Evolutionary conservation across 805 yeast species (phyloP).

Genomic region (Pichia scutulata): DNA sequence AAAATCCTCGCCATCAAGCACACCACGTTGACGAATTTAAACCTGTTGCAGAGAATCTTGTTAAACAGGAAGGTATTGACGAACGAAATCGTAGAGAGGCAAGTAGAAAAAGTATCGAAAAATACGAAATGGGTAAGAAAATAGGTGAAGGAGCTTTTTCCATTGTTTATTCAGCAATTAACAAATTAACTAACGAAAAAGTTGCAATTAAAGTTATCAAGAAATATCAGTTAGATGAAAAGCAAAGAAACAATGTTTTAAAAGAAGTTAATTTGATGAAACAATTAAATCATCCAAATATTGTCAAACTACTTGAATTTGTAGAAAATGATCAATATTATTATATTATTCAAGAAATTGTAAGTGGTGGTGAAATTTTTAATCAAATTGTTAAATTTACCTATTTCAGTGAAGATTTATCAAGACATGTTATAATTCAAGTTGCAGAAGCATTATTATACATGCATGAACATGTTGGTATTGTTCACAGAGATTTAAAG

Average conservation of each 20-base stretch:
- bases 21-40: slow-evolving; percentile 22
- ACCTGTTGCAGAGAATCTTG: slow-evolving; percentile 27
- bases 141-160: slow-evolving; percentile 61
- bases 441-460: slow-evolving; percentile 63
- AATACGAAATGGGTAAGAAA: slow-evolving; percentile 38
- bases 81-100: slow-evolving; percentile 15
- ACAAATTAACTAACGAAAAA: slow-evolving; percentile 29
- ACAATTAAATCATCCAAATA: slow-evolving; percentile 54
- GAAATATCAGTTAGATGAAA: slow-evolving; percentile 56
- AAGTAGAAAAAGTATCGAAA: slow-evolving; percentile 22
- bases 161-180: slow-evolving; percentile 42
- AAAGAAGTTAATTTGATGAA: slow-evolving; percentile 77
- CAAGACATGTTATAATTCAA: slow-evolving; percentile 67
- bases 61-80: slow-evolving; percentile 25
- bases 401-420: slow-evolving; percentile 63
- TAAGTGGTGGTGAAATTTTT: slow-evolving; percentile 75
- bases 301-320: slow-evolving; percentile 58
- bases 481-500: slow-evolving; percentile 78
- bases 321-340: slow-evolving; percentile 54
- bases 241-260: slow-evolving; percentile 59
- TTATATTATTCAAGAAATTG: slow-evolving; percentile 64
- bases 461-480: slow-evolving; percentile 64
- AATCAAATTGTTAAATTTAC: slow-evolving; percentile 73
- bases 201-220: slow-evolving; percentile 59
- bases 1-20: neutral